These are phyloP conservation scores for Ilyonectria robusta DNA, from an alignment of 2,329 filamentous ascomycete species.

Conservation along the genomic window DNA sequence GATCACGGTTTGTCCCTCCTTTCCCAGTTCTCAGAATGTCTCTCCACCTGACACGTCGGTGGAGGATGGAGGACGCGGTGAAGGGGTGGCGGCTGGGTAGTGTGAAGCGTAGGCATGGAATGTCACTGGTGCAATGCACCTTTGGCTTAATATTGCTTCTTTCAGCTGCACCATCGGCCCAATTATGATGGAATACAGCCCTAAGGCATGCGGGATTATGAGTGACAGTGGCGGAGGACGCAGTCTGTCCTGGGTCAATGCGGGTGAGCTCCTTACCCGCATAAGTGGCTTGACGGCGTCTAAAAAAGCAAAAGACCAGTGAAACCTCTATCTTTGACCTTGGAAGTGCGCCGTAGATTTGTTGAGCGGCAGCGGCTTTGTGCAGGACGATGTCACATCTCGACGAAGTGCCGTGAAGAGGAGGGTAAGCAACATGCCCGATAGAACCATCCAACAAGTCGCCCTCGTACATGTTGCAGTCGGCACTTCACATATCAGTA, in stretches of 20 bases:
- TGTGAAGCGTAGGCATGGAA: slow-evolving; percentile 25
- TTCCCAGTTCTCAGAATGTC: slow-evolving; percentile 4
- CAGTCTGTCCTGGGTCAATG: slow-evolving; percentile 24
- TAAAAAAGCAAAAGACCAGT: not conserved
- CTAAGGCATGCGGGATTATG: slow-evolving; percentile 31
- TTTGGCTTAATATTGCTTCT: slow-evolving; percentile 43
- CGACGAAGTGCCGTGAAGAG: too few relatives aligned
- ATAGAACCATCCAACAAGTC: not conserved
- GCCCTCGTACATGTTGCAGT: not conserved
- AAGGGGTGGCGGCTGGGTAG: slow-evolving; percentile 15
- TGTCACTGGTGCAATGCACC: slow-evolving; percentile 31
- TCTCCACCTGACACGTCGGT: slow-evolving; percentile 15
- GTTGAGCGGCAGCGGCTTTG: not conserved
- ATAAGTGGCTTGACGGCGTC: not conserved
- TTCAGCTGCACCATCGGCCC: slow-evolving; percentile 30
- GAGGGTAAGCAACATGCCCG: not conserved
- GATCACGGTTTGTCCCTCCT: slow-evolving; percentile 8
- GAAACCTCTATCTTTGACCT: too few relatives aligned
- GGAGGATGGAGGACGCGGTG: slow-evolving; percentile 24
- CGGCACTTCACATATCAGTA: not conserved
- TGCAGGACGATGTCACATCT: not conserved
- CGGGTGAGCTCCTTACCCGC: not conserved
- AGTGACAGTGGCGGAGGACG: slow-evolving; percentile 10
- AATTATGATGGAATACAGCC: slow-evolving; percentile 36
- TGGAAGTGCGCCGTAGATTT: not conserved